A percentile compares a stretch with the other conserved stretches of the same genome.
Conservation (phyloP, 1,139 yeast species). For the Diutina mesorugosa region DNA sequence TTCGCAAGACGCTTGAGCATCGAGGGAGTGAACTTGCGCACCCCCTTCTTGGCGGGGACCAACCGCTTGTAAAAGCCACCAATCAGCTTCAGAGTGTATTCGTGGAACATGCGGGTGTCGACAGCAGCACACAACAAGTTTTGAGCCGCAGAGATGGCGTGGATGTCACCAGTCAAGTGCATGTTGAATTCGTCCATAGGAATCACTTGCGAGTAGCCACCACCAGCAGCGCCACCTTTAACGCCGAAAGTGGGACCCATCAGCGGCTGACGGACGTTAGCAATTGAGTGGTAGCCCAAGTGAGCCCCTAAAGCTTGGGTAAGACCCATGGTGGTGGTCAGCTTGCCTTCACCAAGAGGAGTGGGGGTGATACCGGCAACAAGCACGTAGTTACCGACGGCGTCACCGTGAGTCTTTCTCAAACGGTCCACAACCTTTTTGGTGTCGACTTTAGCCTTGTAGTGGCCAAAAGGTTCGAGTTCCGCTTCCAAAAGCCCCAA, state of each 20-base stretch:
- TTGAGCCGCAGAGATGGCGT: constrained; percentile 93
- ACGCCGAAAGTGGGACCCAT: constrained; percentile 99
- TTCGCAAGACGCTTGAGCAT: constrained; percentile 71
- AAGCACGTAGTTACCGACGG: constrained; percentile 67
- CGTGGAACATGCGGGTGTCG: constrained; percentile 97
- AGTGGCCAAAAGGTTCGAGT: constrained; percentile 83
- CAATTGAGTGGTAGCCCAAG: constrained; percentile 63
- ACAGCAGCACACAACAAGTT: constrained; percentile 94
- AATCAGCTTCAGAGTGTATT: constrained; percentile 81
- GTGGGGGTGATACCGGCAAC: constrained; percentile 98
- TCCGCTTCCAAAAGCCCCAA: constrained; percentile 74
- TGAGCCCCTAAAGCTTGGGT: constrained; percentile 96
- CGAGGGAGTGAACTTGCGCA: constrained; percentile 62
- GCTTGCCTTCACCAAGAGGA: constrained; percentile 96
- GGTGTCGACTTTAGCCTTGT: constrained; percentile 76
- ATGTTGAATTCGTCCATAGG: constrained; percentile 99
- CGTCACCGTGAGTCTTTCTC: constrained; percentile 41
- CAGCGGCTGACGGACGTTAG: constrained; percentile 95
- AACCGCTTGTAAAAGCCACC: constrained; percentile 69
- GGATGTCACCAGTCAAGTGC: constrained; percentile 97
- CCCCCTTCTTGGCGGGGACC: constrained; percentile 80
- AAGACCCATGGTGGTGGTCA: constrained; percentile 92
- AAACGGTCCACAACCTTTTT: constrained; percentile 45
- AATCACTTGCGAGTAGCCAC: constrained; percentile 96
- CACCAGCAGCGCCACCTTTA: constrained; percentile 99